Conservation (phyloP, 2,329 filamentous ascomycete genomes). For the Xylariomycetidae sp. region DNA sequence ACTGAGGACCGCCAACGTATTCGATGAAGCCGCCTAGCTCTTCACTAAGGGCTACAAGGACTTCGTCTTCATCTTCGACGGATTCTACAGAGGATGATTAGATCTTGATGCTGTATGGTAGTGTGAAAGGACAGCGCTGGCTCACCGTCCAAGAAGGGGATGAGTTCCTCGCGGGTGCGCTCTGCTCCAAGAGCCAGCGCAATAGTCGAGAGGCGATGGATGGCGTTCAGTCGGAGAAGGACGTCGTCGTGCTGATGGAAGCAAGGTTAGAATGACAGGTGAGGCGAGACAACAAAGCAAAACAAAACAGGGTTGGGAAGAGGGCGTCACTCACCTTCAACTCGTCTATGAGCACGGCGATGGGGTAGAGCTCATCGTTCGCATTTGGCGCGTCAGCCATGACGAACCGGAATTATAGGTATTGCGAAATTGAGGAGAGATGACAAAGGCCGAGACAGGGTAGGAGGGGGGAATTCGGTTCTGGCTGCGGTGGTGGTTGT, state of each 20-base stretch:
- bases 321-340: constrained; percentile 68
- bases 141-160: constrained; percentile 97
- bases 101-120: constrained; percentile 7
- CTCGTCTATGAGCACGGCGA: constrained; percentile 99
- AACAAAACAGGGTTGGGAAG: constrained; percentile 11
- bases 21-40: constrained; percentile 96
- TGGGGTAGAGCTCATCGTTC: constrained; percentile 98
- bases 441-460: constrained; percentile 7
- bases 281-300: too few relatives aligned
- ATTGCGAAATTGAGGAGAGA: constrained; percentile 8
- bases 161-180: constrained; percentile 95
- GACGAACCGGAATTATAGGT: constrained; percentile 37
- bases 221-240: constrained; percentile 93
- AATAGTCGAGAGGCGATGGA: constrained; percentile 96
- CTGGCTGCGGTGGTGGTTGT: constrained; percentile 6
- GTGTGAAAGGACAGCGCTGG: constrained; percentile 21
- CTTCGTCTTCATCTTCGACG: constrained; percentile 98
- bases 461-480: constrained; percentile 4
- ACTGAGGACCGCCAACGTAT: constrained; percentile 91
- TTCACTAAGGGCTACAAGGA: constrained; percentile 92
- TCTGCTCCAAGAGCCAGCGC: constrained; percentile 92
- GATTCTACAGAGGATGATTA: constrained; percentile 65
- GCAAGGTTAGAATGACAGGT: constrained; percentile 25
- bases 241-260: constrained; percentile 89
- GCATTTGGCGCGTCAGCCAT: constrained; percentile 89